These are phyloP conservation scores for Podospora bellae-mahoneyi DNA, from an alignment of 495 filamentous ascomycete genomes.

Conservation along the genomic window DNA sequence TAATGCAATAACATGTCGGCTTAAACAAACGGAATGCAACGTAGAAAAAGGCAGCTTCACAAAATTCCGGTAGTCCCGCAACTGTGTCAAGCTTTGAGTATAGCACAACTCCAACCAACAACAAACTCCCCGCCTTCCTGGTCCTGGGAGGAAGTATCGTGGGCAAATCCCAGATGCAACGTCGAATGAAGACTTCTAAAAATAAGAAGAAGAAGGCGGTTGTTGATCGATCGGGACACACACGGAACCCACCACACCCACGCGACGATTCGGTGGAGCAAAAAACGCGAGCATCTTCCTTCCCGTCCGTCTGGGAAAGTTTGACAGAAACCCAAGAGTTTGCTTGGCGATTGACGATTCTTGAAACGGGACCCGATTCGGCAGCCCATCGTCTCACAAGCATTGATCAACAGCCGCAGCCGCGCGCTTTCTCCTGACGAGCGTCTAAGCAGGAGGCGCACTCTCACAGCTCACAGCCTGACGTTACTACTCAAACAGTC, in stretches of 20 bases:
- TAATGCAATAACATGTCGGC: not conserved
- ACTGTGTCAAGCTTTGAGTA: no score
- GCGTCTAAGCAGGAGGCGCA: conserved; percentile 17
- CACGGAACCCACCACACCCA: not conserved
- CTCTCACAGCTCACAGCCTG: not conserved
- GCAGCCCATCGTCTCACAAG: not conserved
- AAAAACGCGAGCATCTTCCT: not conserved
- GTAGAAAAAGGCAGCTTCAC: not conserved
- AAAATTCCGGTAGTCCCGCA: conserved; percentile 10
- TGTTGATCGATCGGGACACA: not conserved
- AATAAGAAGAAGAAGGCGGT: not conserved
- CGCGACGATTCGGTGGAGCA: not conserved
- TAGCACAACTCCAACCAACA: not conserved
- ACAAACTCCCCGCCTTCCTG: not conserved
- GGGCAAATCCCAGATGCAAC: not conserved
- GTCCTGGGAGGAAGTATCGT: not conserved
- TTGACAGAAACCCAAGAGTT: not conserved
- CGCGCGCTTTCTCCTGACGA: conserved; percentile 18
- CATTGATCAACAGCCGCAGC: conserved; percentile 4
- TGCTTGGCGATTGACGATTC: not conserved
- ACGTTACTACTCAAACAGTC: not conserved
- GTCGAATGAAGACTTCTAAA: not conserved
- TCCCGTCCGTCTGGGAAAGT: not conserved
- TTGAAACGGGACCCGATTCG: conserved; percentile 15
- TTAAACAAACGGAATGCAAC: conserved; percentile 4